Base-by-base conservation (phyloP, 2,329 filamentous ascomycete genomes). In the Calonectria hongkongensis region DNA sequence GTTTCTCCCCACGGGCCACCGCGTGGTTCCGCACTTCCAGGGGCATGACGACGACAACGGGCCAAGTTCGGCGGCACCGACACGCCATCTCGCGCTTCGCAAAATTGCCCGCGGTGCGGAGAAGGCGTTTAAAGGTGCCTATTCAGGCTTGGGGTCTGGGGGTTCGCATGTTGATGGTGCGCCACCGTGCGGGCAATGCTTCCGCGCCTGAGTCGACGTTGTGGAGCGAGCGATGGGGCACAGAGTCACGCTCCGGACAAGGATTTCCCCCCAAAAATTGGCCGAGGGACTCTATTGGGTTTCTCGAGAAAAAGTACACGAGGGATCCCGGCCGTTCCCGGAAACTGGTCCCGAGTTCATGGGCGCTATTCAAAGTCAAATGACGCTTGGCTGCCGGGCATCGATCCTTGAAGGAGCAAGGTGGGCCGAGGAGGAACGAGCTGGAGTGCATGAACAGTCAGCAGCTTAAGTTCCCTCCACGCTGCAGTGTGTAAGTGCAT, bases 101-200 rank as follows among this genome's bases (percentile, higher is more conserved):
- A 30, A 36, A 47, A 30, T 48, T 65, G 66, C 3, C 47, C 33
- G 41, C 16, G 47, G 51, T 47, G 63, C 54, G 66, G 68, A 65
- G 30, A 58, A 43, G 54, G 74, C 68, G 74, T 73, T 69, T 74
- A 74, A 71, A 73, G n/a, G 72, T 75, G 25, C 74, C 74, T 74
- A 72, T 71, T 74, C 73, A 39, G 66, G 73, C 51, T 18, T 64
- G 18, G 28, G 18, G 45, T 62, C 66, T 45, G 9, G 67, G 51
- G 62, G 67, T 43, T 47, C 63, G 47, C 33, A 48, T 66, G 48
- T 21, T 41, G 13, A 58, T 47, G 27, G 68, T 39, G 43, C 16
- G 63, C 58, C 58, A 33, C 58, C 25, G 58, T 63, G 58, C 41
- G 58, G 58, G 58, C 33, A 21, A 45, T 43, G 58, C 58, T 63